phyloP scores from a whole-genome alignment of 1,284 basidiomycete species.

The Ceraceosorus bombacis region DNA sequence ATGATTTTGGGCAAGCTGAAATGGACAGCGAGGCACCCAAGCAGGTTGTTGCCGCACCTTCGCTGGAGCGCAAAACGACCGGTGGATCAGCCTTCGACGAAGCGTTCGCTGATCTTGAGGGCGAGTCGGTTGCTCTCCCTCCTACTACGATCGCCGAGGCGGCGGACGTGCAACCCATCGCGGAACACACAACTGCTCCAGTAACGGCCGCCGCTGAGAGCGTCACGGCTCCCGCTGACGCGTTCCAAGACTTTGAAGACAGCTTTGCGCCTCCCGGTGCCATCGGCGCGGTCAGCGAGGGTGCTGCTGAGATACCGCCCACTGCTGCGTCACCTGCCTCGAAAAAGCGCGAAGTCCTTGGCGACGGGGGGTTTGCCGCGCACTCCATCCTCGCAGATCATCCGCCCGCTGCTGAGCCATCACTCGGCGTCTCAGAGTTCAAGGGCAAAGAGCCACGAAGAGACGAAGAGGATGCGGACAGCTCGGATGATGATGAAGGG shows the following conservation, averaged over 20 bases:
- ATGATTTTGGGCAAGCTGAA: conserved; percentile 29
- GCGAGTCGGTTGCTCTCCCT: conserved; percentile 11
- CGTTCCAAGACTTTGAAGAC: conserved; percentile 52
- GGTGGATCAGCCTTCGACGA: conserved; percentile 56
- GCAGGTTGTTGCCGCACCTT: no score
- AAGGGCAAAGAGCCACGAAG: conserved; percentile 20
- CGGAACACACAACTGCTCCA: conserved; percentile 32
- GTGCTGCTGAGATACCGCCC: conserved; percentile 18
- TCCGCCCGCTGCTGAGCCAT: no score
- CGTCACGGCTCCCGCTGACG: no score
- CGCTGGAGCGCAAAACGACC: no score
- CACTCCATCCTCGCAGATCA: conserved; percentile 1
- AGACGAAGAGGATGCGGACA: conserved; percentile 30
- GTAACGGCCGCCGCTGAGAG: conserved; percentile 9
- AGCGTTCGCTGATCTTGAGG: conserved; percentile 29
- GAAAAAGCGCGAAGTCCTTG: conserved; percentile 52
- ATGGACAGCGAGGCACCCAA: no score
- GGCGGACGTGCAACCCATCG: conserved; percentile 49
- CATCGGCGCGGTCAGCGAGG: conserved; percentile 11
- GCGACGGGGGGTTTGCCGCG: conserved; percentile 54
- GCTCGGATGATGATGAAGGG: conserved; percentile 33
- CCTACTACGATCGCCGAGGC: conserved; percentile 46
- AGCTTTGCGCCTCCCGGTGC: conserved; percentile 40
- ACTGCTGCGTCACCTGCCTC: conserved; percentile 21
- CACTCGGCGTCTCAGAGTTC: no score